phyloP scores from a whole-genome alignment of 2,329 filamentous ascomycete genomes.

The Zasmidium angulare region DNA sequence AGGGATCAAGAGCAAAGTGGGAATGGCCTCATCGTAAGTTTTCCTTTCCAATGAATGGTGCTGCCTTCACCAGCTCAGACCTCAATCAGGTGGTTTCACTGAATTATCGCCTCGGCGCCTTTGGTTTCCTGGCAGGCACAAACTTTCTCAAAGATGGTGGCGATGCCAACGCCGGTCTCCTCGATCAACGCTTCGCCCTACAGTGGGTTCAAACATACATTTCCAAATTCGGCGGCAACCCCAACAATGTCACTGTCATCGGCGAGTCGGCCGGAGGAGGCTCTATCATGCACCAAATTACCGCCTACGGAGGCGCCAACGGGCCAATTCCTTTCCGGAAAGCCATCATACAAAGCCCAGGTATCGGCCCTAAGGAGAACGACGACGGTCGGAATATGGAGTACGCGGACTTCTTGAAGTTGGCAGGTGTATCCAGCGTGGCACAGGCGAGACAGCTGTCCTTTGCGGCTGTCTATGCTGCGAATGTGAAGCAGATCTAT shows the following conservation, averaged over 20 bases:
- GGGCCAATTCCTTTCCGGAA: slow-evolving; percentile 46
- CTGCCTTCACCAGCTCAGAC: background rate
- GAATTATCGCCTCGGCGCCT: slow-evolving; percentile 51
- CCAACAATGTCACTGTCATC: slow-evolving; percentile 40
- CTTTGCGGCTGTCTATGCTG: slow-evolving; percentile 41
- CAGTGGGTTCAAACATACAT: slow-evolving; percentile 59
- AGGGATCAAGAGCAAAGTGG: slow-evolving; percentile 9
- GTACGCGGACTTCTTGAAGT: slow-evolving; percentile 41
- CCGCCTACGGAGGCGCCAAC: slow-evolving; percentile 43
- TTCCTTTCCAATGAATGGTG: background rate
- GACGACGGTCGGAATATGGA: slow-evolving; percentile 40
- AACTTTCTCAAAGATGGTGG: slow-evolving; percentile 42
- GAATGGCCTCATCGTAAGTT: slow-evolving; percentile 20
- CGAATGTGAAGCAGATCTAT: slow-evolving; percentile 45
- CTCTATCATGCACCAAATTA: slow-evolving; percentile 58
- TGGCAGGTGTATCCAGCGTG: slow-evolving; percentile 46
- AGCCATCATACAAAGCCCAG: slow-evolving; percentile 50
- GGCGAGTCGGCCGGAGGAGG: slow-evolving; percentile 55
- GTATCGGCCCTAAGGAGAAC: slow-evolving; percentile 40
- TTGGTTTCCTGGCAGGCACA: slow-evolving; percentile 49
- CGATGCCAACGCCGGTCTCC: slow-evolving; percentile 50
- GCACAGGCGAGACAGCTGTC: slow-evolving; percentile 45
- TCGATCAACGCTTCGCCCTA: slow-evolving; percentile 57
- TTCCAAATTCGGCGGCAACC: slow-evolving; percentile 46
- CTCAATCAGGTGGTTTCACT: slow-evolving; percentile 39